Conservation (phyloP, 495 filamentous ascomycete species). For the Platismatia glauca region DNA sequence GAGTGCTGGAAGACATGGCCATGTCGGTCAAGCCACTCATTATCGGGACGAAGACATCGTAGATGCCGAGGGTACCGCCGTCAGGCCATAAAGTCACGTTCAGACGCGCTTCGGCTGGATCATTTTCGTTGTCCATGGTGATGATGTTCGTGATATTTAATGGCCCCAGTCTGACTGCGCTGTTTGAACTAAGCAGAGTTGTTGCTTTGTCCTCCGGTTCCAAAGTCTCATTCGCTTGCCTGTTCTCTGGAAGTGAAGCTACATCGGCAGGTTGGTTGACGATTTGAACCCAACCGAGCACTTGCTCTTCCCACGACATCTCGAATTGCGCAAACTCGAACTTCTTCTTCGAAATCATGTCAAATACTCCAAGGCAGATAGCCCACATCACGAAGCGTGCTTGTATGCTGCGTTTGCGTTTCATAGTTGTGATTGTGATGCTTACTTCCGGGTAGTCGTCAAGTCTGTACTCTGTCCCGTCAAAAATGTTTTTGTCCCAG, state of each 20-base stretch:
- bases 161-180: too few species aligned
- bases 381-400: not conserved
- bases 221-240: not conserved
- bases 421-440: not conserved
- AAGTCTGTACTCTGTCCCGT: conserved; percentile 2
- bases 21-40: conserved; percentile 2
- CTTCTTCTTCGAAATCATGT: not conserved
- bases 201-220: not conserved
- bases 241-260: not conserved
- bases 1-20: not conserved
- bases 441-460: not conserved
- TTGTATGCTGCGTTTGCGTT: not conserved
- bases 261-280: not conserved
- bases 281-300: conserved; percentile 1
- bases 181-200: not conserved
- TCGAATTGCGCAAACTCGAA: conserved; percentile 6
- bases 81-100: not conserved
- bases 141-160: not conserved
- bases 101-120: conserved; percentile 1
- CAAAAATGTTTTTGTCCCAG: not conserved
- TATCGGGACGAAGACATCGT: conserved; percentile 3
- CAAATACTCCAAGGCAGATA: not conserved
- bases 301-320: not conserved
- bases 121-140: not conserved
- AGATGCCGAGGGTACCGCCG: not conserved